phyloP scores from a whole-genome alignment of 2,329 filamentous ascomycete species.

The Sclerotiophoma versabilis region DNA sequence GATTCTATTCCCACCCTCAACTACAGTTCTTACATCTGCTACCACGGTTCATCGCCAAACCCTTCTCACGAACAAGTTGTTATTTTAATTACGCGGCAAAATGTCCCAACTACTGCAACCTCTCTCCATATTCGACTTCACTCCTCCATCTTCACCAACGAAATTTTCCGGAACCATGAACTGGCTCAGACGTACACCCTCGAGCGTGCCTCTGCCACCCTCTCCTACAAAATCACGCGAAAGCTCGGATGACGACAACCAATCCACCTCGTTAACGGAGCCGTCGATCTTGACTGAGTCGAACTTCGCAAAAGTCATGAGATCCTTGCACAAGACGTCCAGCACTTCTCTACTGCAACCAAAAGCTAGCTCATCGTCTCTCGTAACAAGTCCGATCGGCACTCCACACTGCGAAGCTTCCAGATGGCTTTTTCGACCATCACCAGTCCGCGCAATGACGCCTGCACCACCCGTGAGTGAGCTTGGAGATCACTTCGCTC shows the following conservation, averaged over 20 bases:
- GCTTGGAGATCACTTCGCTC: conserved; percentile 1
- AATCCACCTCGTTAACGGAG: neutral
- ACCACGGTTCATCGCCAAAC: neutral
- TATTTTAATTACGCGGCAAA: neutral
- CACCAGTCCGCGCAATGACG: neutral
- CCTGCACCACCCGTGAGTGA: neutral
- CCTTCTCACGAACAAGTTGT: neutral
- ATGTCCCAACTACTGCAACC: conserved; percentile 1
- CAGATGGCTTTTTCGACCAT: conserved; percentile 1
- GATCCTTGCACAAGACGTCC: neutral
- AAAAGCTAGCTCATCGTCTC: neutral
- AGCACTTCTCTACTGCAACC: neutral
- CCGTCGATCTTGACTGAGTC: neutral
- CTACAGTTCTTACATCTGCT: neutral
- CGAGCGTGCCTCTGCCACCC: neutral
- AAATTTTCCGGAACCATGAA: neutral
- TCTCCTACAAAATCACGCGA: neutral
- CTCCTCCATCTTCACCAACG: neutral
- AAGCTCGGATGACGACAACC: neutral
- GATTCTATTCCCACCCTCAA: neutral
- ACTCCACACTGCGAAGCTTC: neutral
- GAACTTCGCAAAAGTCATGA: neutral
- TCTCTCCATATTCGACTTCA: neutral
- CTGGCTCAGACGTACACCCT: conserved; percentile 1
- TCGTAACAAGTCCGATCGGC: neutral